Base-by-base conservation (phyloP, 306 rosid genomes). In the Lathyrus oleraceus region DNA sequence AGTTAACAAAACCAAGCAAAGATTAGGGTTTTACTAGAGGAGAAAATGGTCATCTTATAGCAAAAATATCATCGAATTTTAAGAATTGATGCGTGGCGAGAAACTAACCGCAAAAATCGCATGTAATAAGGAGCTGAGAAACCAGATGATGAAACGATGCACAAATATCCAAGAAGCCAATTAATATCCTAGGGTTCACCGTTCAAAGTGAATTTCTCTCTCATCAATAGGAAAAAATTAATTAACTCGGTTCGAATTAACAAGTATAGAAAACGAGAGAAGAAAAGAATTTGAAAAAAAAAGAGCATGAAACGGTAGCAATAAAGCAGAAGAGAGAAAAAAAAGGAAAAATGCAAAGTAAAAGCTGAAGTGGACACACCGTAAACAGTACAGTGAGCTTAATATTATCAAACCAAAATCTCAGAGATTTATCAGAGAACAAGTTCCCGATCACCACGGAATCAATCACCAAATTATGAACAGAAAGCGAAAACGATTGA, bases 301-400 rank as follows among this genome's bases (percentile, higher is more conserved):
- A 63, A 35, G 65, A 60, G 81, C 61, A 69, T 17, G 76, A 36
- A 81, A 71, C 61, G 68, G 67, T 66, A 75, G 70, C 78, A 74
- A 79, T 60, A 79, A 70, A 82, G 80, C 45, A 32, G 10, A 35
- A 81, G 75, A 84, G 81, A 79, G 73, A 74, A 73, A 59, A 75
- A 48, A 75, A 27, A 14, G 8, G 20, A 27, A 32, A 79, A 76
- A 79, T 15, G 59, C 74, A 81, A 76, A 69, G 85, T 36, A 78
- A 85, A 78, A 81, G 79, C 85, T 77, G 85, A 78, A 83, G 85
- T 78, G 82, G 81, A 84, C 90, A 83, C 89, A 69, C 85, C 59
- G 75, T 70, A 77, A 81, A 86, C 92, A 86, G 86, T 86, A 77
- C 82, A 78, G 64, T 80, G 81, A 71, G 80, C 80, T 73, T 75